Conservation (phyloP, 2,329 filamentous ascomycete genomes). For the Talaromyces sp. region DNA sequence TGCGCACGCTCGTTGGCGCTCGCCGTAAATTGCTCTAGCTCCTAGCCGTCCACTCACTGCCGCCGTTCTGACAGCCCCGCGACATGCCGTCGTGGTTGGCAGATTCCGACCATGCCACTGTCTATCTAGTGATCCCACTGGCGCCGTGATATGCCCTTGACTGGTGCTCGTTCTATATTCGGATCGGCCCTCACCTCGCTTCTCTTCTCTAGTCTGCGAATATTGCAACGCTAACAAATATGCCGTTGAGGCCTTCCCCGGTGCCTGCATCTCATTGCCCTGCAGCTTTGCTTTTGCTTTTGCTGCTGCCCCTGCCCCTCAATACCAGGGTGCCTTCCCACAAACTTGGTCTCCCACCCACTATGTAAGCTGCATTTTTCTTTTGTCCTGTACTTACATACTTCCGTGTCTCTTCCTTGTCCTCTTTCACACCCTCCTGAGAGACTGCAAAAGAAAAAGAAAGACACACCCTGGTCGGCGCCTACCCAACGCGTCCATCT, state of each 20-base stretch:
- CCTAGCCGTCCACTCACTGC: conserved; percentile 18
- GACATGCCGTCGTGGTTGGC: conserved; percentile 12
- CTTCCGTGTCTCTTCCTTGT: conserved; percentile 12
- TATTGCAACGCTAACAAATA: conserved; percentile 19
- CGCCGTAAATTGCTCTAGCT: conserved; percentile 17
- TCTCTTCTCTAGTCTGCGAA: conserved; percentile 23
- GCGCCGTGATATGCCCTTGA: conserved; percentile 16
- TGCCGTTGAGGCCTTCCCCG: conserved; percentile 17
- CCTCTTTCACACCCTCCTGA: conserved; percentile 8
- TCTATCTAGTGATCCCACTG: not conserved
- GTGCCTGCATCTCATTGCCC: conserved; percentile 21
- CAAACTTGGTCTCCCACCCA: conserved; percentile 12
- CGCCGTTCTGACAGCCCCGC: conserved; percentile 18
- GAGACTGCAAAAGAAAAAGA: not conserved
- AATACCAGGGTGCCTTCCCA: conserved; percentile 15
- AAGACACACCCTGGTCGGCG: conserved; percentile 13
- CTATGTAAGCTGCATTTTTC: conserved; percentile 21
- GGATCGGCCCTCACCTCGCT: conserved; percentile 29
- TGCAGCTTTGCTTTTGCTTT: conserved; percentile 9
- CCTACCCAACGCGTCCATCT: not conserved
- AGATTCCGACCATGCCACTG: not conserved
- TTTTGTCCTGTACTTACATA: conserved; percentile 9
- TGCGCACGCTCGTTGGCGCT: conserved; percentile 21
- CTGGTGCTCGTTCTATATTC: conserved; percentile 25
- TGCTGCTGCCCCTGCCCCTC: conserved; percentile 20